A percentile compares a stretch with the other conserved stretches of the same genome.
Conservation (phyloP, 352 stramenopile genomes). For the Globisporangium lucens region DNA sequence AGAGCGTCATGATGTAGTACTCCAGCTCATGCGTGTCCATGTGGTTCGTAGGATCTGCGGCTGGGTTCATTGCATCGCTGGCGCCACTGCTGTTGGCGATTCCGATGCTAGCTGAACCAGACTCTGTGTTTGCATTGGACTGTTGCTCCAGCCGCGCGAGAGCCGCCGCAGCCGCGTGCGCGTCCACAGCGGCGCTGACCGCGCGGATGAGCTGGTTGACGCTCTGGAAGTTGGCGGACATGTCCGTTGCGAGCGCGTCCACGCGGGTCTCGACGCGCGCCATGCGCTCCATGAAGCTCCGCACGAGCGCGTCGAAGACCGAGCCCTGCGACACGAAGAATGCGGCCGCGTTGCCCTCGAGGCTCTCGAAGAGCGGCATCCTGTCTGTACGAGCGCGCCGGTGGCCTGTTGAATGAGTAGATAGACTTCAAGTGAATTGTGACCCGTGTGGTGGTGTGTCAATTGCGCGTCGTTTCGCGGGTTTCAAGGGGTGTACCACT, state of each 20-base stretch:
- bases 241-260: conserved; percentile 29
- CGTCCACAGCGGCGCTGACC: conserved; percentile 13
- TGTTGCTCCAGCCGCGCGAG: conserved; percentile 9
- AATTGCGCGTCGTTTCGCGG: background rate
- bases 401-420: background rate
- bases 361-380: conserved; percentile 67
- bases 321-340: conserved; percentile 74
- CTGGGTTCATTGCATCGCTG: background rate
- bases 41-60: background rate
- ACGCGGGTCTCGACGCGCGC: conserved; percentile 37
- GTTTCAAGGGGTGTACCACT: too few species aligned
- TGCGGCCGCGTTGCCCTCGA: conserved; percentile 55
- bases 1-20: conserved; percentile 55
- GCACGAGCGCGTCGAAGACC: conserved; percentile 59
- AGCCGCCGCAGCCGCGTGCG: conserved; percentile 14
- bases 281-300: conserved; percentile 55
- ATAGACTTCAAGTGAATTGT: background rate
- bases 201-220: conserved; percentile 30
- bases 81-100: background rate
- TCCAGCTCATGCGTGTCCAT: conserved; percentile 45
- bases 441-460: background rate
- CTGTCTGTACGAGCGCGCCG: too few species aligned
- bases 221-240: conserved; percentile 29
- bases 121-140: background rate
- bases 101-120: background rate